Evolutionary conservation across 805 yeast species (phyloP), one percentile per base, ranked within the genome.

Genomic region (Metschnikowia peoriensis): DNA sequence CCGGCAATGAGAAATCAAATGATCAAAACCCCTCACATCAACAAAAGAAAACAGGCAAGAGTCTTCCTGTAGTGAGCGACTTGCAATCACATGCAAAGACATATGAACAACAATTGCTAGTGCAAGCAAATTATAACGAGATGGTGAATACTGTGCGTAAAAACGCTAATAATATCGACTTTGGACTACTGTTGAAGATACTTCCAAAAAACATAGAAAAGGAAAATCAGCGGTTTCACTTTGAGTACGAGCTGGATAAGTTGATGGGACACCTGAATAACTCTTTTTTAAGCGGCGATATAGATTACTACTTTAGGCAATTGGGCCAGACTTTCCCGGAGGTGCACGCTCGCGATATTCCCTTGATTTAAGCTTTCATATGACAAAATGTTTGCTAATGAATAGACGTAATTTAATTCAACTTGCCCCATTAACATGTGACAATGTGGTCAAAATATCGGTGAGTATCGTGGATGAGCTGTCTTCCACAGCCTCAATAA

Each of bases 291-390:
- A 49, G 60, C 16, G 56, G 49, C 17, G 69, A 65, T 44, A 57
- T 67, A 22, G 71, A 68, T 55, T 42, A 53, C 27, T 67, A 66
- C 46, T 64, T 67, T 38, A 60, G 62, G 15, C 56, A 46, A 29
- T 51, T 62, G 46, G 52, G 53, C 27, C 58, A 44, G 28, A 34
- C 38, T 6, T 16, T 41, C 15, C 44, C 29, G 46, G 50, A 46
- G 32, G 6, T 38, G 17, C 28, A 37, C 16, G 38, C 46, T 17
- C 49, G 37, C 17, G 29, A 45, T 27, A 42, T 44, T n/a, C 46
- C 49, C 7, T 50, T 50, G 43, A 16, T 45, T 28, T 49, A 37
- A 39, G 14, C 35, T 32, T 6, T 32, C 35, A 32, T 12, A 32
- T 22, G 22, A 22, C 22, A 4, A 2, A 22, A 4, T 22, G 22